Evolutionary conservation across 768 basidiomycete species (phyloP).

Genomic region (Kwoniella sp.): DNA sequence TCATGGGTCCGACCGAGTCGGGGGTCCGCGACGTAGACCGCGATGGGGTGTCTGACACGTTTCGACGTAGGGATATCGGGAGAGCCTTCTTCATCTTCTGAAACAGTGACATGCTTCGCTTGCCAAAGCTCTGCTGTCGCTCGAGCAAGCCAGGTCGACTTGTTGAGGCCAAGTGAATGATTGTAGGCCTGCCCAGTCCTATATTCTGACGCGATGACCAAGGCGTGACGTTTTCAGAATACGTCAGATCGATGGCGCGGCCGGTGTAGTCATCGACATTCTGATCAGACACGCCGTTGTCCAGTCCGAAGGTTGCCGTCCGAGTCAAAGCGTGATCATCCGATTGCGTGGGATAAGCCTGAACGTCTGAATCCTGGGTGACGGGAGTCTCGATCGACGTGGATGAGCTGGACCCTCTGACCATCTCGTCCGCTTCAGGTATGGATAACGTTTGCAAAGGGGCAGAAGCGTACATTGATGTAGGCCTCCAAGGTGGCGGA

Average conservation of each 20-base stretch:
- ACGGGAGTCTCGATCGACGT: constrained; percentile 2
- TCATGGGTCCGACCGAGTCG: no score
- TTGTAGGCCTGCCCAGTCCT: not conserved
- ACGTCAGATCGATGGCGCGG: not conserved
- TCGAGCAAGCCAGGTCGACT: not conserved
- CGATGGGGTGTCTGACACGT: no score
- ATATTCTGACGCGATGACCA: not conserved
- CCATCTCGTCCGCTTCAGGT: not conserved
- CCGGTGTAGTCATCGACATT: constrained; percentile 5
- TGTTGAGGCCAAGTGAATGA: not conserved
- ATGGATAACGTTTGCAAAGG: not conserved
- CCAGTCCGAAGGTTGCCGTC: constrained; percentile 10
- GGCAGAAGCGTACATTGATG: not conserved
- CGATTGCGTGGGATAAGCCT: not conserved
- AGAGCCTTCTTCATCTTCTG: constrained; percentile 2
- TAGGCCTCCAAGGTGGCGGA: constrained; percentile 16
- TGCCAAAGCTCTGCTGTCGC: not conserved
- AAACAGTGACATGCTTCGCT: not conserved
- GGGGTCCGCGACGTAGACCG: no score
- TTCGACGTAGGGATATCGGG: not conserved
- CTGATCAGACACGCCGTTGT: constrained; percentile 2
- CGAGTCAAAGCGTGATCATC: constrained; percentile 2
- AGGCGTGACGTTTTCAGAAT: not conserved
- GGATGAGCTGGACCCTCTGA: not conserved
- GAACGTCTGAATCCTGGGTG: no score